Evolutionary conservation across 331 rosid genomes (phyloP), one percentile per base, ranked within the genome.

Genomic region (Stylosanthes scabra): DNA sequence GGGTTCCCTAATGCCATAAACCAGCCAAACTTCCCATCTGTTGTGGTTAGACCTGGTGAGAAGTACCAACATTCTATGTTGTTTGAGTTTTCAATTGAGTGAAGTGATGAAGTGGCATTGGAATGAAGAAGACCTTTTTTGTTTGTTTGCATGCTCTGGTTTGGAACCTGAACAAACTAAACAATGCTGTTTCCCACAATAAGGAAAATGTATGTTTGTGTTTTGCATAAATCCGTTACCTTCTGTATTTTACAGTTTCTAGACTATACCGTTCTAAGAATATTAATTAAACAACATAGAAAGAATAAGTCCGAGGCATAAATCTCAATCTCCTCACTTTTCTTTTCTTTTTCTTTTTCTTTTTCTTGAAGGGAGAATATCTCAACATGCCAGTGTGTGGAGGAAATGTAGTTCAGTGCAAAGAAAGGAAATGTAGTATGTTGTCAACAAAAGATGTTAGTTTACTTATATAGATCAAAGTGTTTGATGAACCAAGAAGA

Each of bases 1-100:
- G 99, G 97, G 25, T 91, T 90, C 80, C 99, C 99, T 7, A 82
- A 94, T 74, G 97, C 98, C 20, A 59, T 92, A 16, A 90, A 92
- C 82, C 84, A 87, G 44, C 83, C 87, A 0, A 84, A 92, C 72
- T 92, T 92, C 70, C 96, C 98, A 1, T 86, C 94, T 7, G 62
- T 91, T 80, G 90, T 91, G 31, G 89, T 91, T 77, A 85, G 84
- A 56, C 90, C 96, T 3, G 97, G 96, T 70, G 88, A 86, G 86
- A 90, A 83, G 80, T 91, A 94, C 71, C 79, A 80, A 58, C 96
- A 94, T 87, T 72, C 83, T 66, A 94, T 94, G 99, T 71, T 91
- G 83, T 93, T 71, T 56, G 96, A 91, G 82, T 95, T 95, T 87
- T 91, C 97, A 51, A 65, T 80, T 11, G 93, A 86, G 78, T 90